A percentile compares a stretch with the other conserved stretches of the same genome.
Evolutionary conservation across 225 moss, liverwort and hornwort genomes (phyloP).

Genomic region (Marchantia paleacea): DNA sequence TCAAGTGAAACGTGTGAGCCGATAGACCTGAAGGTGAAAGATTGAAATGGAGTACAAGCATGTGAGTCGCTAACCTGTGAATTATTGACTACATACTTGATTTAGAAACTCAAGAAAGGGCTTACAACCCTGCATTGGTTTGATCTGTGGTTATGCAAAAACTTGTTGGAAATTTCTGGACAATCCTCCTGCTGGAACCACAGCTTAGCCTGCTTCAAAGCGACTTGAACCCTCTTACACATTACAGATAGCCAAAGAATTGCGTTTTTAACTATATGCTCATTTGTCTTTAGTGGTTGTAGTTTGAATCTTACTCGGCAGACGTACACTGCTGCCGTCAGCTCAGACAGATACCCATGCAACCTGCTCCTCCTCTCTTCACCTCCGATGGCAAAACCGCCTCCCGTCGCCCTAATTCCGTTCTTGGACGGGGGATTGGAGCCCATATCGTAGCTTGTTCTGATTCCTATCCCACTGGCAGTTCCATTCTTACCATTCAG

Average conservation of each 20-base stretch:
- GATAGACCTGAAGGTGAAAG: no score
- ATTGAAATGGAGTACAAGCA: no score
- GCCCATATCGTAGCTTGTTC: slow-evolving; percentile 19
- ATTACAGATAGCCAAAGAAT: neutral
- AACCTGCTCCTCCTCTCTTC: slow-evolving; percentile 66
- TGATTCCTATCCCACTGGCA: slow-evolving; percentile 19
- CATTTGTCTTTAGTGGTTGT: neutral
- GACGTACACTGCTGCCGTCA: slow-evolving; percentile 88
- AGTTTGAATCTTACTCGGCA: slow-evolving; percentile 60
- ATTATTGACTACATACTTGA: no score
- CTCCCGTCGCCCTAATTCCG: slow-evolving; percentile 10
- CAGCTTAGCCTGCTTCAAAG: neutral
- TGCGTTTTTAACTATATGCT: neutral
- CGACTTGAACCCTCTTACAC: neutral
- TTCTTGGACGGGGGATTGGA: slow-evolving; percentile 10
- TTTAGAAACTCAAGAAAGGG: no score
- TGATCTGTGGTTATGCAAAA: no score
- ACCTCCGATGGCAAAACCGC: slow-evolving; percentile 83
- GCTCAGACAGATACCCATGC: slow-evolving; percentile 66
- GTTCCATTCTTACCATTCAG: slow-evolving; percentile 16
- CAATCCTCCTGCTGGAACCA: neutral
- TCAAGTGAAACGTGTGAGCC: no score
- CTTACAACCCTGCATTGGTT: no score
- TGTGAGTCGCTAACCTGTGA: no score
- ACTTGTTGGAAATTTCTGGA: no score